A percentile compares a stretch with the other conserved stretches of the same genome.
phyloP scores from a whole-genome alignment of 805 yeast genomes.

The Schizosaccharomyces lindneri region DNA sequence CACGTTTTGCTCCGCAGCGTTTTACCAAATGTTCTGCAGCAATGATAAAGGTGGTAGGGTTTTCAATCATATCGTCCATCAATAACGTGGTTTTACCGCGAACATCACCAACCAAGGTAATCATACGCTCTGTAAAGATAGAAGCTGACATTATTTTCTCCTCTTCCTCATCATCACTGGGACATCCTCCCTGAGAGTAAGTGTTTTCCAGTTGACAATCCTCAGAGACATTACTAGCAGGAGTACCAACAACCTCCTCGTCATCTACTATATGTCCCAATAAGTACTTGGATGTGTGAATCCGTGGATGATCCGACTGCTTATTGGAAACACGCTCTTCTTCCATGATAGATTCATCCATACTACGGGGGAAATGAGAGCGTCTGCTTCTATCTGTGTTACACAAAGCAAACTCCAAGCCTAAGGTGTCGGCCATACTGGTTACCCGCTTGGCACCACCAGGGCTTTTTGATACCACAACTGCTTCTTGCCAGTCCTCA shows the following conservation, averaged over 20 bases:
- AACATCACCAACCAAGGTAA: slow-evolving; percentile 91
- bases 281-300: slow-evolving; percentile 88
- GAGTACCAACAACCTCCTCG: slow-evolving; percentile 19
- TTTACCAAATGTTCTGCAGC: slow-evolving; percentile 93
- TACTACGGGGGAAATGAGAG: slow-evolving; percentile 1
- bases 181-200: slow-evolving; percentile 19
- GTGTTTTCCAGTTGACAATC: slow-evolving; percentile 22
- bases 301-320: slow-evolving; percentile 12
- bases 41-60: slow-evolving; percentile 77
- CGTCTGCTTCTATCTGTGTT: slow-evolving; percentile 91
- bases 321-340: neutral
- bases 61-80: slow-evolving; percentile 90
- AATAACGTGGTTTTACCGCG: slow-evolving; percentile 76
- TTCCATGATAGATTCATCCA: slow-evolving; percentile 1
- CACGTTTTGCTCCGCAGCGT: slow-evolving; percentile 88
- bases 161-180: slow-evolving; percentile 55
- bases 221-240: neutral
- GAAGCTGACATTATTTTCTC: slow-evolving; percentile 42
- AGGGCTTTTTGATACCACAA: slow-evolving; percentile 94
- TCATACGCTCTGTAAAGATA: slow-evolving; percentile 14
- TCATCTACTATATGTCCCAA: slow-evolving; percentile 94
- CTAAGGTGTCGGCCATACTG: slow-evolving; percentile 85
- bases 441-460: slow-evolving; percentile 95
- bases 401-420: slow-evolving; percentile 94
- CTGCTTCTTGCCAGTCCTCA: slow-evolving; percentile 64